Evolutionary conservation across 176 grass and related monocot species (phyloP).

Genomic region (Carex pumila): DNA sequence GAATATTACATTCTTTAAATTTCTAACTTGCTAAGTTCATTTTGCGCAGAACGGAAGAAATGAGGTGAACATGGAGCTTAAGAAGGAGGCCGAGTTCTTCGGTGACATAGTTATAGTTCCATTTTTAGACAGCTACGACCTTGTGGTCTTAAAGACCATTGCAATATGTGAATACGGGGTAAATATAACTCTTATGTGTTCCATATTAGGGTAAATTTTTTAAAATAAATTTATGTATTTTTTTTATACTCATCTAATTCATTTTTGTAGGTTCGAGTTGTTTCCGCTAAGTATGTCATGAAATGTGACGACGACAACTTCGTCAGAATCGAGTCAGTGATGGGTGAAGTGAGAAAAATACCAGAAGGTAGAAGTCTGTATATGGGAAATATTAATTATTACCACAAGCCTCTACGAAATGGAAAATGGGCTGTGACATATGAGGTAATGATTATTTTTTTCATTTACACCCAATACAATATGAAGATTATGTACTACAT

Average conservation of each 20-base stretch:
- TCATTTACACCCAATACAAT: background rate
- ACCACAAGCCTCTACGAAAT: constrained; percentile 53
- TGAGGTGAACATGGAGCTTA: constrained; percentile 62
- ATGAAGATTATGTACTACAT: background rate
- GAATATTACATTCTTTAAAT: background rate
- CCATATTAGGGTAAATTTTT: background rate
- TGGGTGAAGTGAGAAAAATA: constrained; percentile 52
- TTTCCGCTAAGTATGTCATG: constrained; percentile 64
- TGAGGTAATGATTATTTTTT: constrained; percentile 44
- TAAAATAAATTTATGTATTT: background rate
- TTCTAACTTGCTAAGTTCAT: constrained; percentile 14
- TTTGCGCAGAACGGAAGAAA: constrained; percentile 54
- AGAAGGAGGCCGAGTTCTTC: constrained; percentile 74
- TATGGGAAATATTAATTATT: constrained; percentile 67
- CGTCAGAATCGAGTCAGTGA: constrained; percentile 53
- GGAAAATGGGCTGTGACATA: constrained; percentile 87
- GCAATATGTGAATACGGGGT: constrained; percentile 89
- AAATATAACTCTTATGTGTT: constrained; percentile 1
- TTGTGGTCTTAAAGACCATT: constrained; percentile 81
- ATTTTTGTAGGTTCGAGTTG: constrained; percentile 44
- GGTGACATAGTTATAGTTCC: constrained; percentile 83
- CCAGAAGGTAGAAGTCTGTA: constrained; percentile 63
- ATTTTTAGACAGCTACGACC: constrained; percentile 68
- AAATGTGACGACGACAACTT: constrained; percentile 89
- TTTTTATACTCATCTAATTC: constrained; percentile 15